Conservation (phyloP, 768 basidiomycete species). For the Asterophora parasitica region DNA sequence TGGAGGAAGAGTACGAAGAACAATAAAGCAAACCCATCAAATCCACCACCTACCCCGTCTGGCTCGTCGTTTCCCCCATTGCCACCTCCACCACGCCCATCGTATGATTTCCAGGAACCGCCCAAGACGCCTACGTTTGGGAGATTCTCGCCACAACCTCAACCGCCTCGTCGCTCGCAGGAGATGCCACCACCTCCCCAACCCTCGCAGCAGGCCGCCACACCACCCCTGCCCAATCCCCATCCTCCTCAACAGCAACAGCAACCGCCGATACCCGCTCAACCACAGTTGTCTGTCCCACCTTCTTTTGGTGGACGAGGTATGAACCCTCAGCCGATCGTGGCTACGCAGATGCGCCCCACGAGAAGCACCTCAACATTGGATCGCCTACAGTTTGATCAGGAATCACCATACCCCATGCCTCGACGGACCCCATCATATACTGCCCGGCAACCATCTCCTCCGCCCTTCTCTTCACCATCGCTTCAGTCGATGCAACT, state of each 20-base stretch:
- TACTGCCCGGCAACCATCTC: slow-evolving; percentile 16
- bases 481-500: slow-evolving; percentile 6
- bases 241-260: slow-evolving; percentile 3
- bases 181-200: slow-evolving; percentile 20
- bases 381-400: slow-evolving; percentile 63
- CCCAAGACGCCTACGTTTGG: slow-evolving; percentile 24
- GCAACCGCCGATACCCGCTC: background rate
- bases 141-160: slow-evolving; percentile 23
- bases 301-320: slow-evolving; percentile 14
- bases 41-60: slow-evolving; percentile 42
- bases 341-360: slow-evolving; percentile 37
- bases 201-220: slow-evolving; percentile 12
- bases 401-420: slow-evolving; percentile 65
- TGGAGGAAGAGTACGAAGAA: slow-evolving; percentile 74
- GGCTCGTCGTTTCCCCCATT: slow-evolving; percentile 21
- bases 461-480: slow-evolving; percentile 30
- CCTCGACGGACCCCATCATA: slow-evolving; percentile 26
- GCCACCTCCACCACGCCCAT: slow-evolving; percentile 31
- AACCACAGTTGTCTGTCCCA: slow-evolving; percentile 12
- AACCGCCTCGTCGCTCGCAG: slow-evolving; percentile 16
- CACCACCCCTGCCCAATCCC: slow-evolving; percentile 12
- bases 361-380: slow-evolving; percentile 25
- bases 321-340: slow-evolving; percentile 30
- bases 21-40: slow-evolving; percentile 37
- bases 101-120: slow-evolving; percentile 32